phyloP scores from a whole-genome alignment of 1,284 basidiomycete species.

The Rhodotorula sp. region DNA sequence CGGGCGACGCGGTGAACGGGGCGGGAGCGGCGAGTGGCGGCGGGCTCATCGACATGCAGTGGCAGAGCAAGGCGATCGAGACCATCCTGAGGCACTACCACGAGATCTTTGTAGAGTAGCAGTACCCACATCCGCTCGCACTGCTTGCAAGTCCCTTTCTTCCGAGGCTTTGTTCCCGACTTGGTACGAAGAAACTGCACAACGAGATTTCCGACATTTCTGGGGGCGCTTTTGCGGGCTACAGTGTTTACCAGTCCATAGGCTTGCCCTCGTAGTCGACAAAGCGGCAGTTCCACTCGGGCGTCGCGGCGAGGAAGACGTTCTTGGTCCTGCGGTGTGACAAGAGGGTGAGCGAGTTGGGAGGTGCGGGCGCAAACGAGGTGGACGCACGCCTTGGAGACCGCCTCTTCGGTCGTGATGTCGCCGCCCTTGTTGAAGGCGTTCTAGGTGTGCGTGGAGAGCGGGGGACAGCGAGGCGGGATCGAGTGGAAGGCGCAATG shows the following conservation, averaged over 20 bases:
- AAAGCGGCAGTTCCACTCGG: constrained; percentile 28
- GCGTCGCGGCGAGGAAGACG: constrained; percentile 22
- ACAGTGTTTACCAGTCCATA: constrained; percentile 16
- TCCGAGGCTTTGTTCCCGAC: too few relatives aligned
- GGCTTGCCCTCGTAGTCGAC: constrained; percentile 18
- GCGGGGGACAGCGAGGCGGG: neutral
- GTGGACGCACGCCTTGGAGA: constrained; percentile 6
- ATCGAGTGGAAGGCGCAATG: neutral
- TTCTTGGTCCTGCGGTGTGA: constrained; percentile 19
- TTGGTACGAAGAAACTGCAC: neutral
- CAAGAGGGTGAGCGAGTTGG: neutral
- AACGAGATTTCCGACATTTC: too few relatives aligned
- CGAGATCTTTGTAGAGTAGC: constrained; percentile 73
- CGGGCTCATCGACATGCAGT: constrained; percentile 61
- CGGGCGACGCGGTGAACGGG: constrained; percentile 40
- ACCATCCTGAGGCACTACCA: constrained; percentile 81
- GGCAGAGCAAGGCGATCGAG: constrained; percentile 79
- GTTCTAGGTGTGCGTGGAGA: constrained; percentile 1
- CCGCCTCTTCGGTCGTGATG: constrained; percentile 21
- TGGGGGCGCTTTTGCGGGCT: neutral
- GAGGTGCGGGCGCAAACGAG: neutral
- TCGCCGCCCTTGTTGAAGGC: constrained; percentile 24
- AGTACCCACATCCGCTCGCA: neutral
- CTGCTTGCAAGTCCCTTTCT: neutral
- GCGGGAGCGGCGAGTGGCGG: constrained; percentile 3